Evolutionary conservation across 306 rosid genomes (phyloP).

Genomic region (Spatholobus suberectus): DNA sequence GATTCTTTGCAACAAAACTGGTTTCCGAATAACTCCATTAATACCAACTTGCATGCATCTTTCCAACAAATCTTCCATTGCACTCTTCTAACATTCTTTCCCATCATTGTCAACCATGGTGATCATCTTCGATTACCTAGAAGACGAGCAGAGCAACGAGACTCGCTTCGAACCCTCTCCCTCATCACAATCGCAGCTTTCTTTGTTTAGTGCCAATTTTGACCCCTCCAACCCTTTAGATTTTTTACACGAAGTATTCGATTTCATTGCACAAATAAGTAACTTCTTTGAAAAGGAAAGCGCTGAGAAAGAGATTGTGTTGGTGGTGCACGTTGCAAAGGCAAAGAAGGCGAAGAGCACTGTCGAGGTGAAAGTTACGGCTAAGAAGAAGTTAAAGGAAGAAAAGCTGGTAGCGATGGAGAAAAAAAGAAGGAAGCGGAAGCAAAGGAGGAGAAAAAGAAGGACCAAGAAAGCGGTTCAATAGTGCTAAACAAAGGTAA

Average conservation of each 20-base stretch:
- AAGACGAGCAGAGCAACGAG: constrained; percentile 44
- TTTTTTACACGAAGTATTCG: constrained; percentile 61
- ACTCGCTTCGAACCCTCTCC: not conserved
- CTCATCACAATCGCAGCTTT: constrained; percentile 23
- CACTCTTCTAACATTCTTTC: not conserved
- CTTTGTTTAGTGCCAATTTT: constrained; percentile 54
- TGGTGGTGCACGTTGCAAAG: constrained; percentile 45
- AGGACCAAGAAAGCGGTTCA: not conserved
- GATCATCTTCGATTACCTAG: constrained; percentile 71
- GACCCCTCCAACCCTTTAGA: constrained; percentile 65
- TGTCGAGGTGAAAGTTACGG: constrained; percentile 12
- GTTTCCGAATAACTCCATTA: constrained; percentile 83
- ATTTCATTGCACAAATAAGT: constrained; percentile 69
- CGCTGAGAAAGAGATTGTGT: constrained; percentile 54
- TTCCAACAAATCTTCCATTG: constrained; percentile 68
- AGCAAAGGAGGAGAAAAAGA: not conserved
- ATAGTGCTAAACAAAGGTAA: constrained; percentile 74
- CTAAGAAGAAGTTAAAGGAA: constrained; percentile 28
- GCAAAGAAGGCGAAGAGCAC: constrained; percentile 50
- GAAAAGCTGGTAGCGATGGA: not conserved
- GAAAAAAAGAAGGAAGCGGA: constrained; percentile 10
- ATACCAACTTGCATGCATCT: constrained; percentile 82
- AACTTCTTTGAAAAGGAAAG: constrained; percentile 52
- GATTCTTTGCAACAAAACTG: constrained; percentile 81
- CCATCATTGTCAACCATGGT: constrained; percentile 52